Base-by-base conservation (phyloP, 108 stramenopile genomes). In the Fragilaria radians region DNA sequence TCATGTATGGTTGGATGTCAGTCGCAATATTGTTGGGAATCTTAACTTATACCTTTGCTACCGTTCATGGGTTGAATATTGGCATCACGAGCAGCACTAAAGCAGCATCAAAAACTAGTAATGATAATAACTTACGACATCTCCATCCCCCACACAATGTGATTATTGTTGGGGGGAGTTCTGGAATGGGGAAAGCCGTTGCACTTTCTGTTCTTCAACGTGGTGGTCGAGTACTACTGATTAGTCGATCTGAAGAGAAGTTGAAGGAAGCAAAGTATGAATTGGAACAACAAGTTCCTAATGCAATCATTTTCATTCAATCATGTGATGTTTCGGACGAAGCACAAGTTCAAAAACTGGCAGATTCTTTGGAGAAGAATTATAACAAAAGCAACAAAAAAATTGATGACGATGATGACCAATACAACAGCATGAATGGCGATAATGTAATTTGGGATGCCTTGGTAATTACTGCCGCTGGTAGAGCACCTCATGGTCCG, bases 141-240 rank as follows among this genome's bases (percentile, higher is more conserved):
- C 14, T 14, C 14, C 11, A 42, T 11, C 14, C 14, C 36, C 52
- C 52, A 26, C 18, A 7, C 3, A 69, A 75, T 52, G 64, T 69
- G 1, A 79, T 83, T 34, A 45, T 79, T 18, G 64, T 83, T 25
- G 78, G 82, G 7, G 82, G 82, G 5, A 66, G 63, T 62, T 70
- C 68, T 14, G 83, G 83, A 28, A 84, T 84, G 83, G 83, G 83
- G 3, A 78, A 80, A 32, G 79, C 83, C 0, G 79, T 79, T 24
- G 83, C 83, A 9, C 54, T 69, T 11, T 54, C 62, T 9, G 48
- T 63, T 0, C 61, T 84, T 1, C 31, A 63, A 48, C 54, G 54
- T 31, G 79, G 82, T 46, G 82, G 82, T 4, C 55, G 50, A 28
- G 72, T 34, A 1, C 34, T 84, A 18, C 51, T 84, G 2, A 73